These are phyloP conservation scores for Salix koriyanagi DNA, from an alignment of 345 rosid species.

Conservation along the genomic window DNA sequence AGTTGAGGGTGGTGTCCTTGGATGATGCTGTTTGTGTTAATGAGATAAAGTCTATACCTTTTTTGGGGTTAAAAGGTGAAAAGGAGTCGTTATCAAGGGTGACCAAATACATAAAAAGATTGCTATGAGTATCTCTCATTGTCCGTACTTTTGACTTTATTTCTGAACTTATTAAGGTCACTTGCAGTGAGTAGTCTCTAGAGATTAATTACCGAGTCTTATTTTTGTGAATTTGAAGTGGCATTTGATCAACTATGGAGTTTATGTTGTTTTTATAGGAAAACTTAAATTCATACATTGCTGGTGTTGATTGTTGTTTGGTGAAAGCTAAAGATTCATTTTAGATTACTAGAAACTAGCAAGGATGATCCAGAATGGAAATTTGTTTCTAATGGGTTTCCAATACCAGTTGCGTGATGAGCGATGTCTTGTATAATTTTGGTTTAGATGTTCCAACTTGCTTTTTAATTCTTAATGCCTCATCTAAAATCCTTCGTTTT, in stretches of 20 bases:
- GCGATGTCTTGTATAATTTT: background rate
- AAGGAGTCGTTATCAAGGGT: background rate
- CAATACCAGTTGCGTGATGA: background rate
- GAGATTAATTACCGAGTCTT: background rate
- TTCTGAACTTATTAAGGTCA: background rate
- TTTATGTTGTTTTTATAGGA: background rate
- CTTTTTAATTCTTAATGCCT: too few relatives aligned
- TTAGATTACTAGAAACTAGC: background rate
- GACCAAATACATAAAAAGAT: background rate
- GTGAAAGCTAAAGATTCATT: background rate
- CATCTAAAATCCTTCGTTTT: too few relatives aligned
- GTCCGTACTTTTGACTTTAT: background rate
- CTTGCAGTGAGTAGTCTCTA: background rate
- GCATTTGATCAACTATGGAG: background rate
- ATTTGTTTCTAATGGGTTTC: background rate
- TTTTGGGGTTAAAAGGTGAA: background rate
- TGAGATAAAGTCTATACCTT: background rate
- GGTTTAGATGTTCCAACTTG: background rate
- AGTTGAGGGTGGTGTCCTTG: background rate
- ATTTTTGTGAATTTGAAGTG: background rate
- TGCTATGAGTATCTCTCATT: background rate
- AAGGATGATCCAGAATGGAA: background rate
- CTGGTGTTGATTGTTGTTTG: background rate
- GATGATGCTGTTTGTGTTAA: background rate
- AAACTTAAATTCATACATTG: background rate